Evolutionary conservation across 169 alveolate genomes (phyloP).

Genomic region (Plasmodium reichenowi): DNA sequence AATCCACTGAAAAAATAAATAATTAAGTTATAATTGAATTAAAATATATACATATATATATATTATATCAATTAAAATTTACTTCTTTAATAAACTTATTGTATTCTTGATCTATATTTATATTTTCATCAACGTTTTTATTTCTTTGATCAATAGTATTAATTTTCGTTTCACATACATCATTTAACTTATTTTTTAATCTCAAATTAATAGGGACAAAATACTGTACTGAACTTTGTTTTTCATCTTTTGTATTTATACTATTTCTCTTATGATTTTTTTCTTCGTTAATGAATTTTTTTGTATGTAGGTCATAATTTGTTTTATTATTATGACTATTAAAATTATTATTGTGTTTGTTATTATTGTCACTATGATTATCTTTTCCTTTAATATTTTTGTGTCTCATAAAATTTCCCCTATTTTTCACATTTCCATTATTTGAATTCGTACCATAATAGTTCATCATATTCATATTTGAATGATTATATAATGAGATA

Average conservation of each 20-base stretch:
- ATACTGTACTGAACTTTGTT: constrained; percentile 22
- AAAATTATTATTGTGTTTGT: neutral
- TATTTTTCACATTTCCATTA: constrained; percentile 27
- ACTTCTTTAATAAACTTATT: constrained; percentile 70
- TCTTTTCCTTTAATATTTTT: neutral
- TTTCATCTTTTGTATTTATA: constrained; percentile 3
- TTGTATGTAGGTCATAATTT: neutral
- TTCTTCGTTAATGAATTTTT: constrained; percentile 8
- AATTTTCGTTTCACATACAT: constrained; percentile 63
- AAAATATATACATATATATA: too few relatives aligned
- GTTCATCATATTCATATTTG: neutral
- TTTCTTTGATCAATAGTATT: constrained; percentile 22
- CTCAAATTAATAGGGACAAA: constrained; percentile 71
- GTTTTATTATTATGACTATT: constrained; percentile 9
- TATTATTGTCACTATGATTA: constrained; percentile 14
- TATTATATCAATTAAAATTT: constrained; percentile 19
- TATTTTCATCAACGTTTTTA: constrained; percentile 5
- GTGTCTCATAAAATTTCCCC: neutral
- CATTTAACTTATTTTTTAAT: constrained; percentile 60
- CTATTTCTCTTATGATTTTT: neutral
- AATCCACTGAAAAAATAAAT: neutral
- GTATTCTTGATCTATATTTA: constrained; percentile 52
- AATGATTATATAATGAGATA: neutral
- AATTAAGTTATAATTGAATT: neutral
- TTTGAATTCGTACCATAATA: constrained; percentile 4